These are phyloP conservation scores for Clarireedia homoeocarpa DNA, from an alignment of 2,329 filamentous ascomycete species.

Conservation along the genomic window DNA sequence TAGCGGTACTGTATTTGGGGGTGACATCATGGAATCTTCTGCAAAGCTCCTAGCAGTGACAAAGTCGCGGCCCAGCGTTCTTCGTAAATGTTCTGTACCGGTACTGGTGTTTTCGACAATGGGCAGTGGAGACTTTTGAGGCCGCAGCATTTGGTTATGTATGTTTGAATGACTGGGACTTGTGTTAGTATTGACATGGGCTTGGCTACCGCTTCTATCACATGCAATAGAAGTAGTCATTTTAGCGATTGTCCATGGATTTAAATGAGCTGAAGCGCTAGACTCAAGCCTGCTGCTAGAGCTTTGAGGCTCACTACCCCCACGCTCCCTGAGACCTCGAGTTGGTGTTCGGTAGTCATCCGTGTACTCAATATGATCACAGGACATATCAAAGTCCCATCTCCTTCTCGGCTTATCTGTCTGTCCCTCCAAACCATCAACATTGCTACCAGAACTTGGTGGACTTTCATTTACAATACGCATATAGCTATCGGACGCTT, in stretches of 20 bases:
- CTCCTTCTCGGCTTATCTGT: constrained; percentile 7
- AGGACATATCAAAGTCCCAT: constrained; percentile 39
- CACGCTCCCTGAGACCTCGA: background rate
- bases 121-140: background rate
- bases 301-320: background rate
- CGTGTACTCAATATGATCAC: constrained; percentile 34
- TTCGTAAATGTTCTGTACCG: background rate
- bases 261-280: constrained; percentile 18
- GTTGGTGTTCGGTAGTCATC: constrained; percentile 27
- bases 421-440: background rate
- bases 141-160: background rate
- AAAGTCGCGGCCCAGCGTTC: constrained; percentile 14
- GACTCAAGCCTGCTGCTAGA: background rate
- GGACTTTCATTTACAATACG: too few species aligned
- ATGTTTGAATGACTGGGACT: background rate
- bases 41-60: constrained; percentile 19
- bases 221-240: constrained; percentile 23
- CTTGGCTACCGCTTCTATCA: background rate
- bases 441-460: too few species aligned
- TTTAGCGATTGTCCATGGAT: constrained; percentile 36
- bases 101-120: background rate
- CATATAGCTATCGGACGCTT: too few species aligned
- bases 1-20: constrained; percentile 8
- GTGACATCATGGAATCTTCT: constrained; percentile 12
- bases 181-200: background rate